Base-by-base conservation (phyloP, 768 basidiomycete genomes). In the Lactifluus piperatus region DNA sequence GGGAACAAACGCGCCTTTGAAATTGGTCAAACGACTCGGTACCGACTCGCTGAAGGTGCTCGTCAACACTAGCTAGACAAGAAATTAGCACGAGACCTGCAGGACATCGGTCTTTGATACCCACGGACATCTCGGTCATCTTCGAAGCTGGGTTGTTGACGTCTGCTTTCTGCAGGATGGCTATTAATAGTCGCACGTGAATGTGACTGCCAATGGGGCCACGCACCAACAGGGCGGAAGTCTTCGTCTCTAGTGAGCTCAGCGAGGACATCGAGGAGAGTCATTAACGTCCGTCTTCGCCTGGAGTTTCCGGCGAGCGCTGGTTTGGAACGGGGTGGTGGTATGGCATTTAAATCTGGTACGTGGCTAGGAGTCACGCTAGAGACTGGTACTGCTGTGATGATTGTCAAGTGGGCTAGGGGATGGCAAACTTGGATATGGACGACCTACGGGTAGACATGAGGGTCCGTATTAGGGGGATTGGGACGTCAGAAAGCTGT, bases 81-180 rank as follows among this genome's bases (percentile, higher is more conserved):
- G 20, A 24, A n/a, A 46, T 50, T 24, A 43, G 50, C 16, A 29
- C n/a, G 16, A 26, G 49, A 24, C 18, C 18, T 29, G 18, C 16
- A 53, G 27, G 20, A 36, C 51, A 39, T 46, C 16, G 8, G 39
- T 27, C 26, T 26, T 43, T 65, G 57, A 56, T 34, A 84, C 85
- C 76, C 68, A 86, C 85, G 82, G 62, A 81, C 79, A 63, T 84
- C 84, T 65, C 73, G 74, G 63, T 84, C 84, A 56, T 85, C 84
- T 66, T 86, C 83, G 49, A 81, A 79, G 58, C 71, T 79, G 0
- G 80, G 77, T 47, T 72, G 67, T 54, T 77, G 74, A 48, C 66
- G 39, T 70, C 68, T 41, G 10, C 48, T 27, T 16, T 34, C 59
- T 60, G 11, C 37, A 7, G 8, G 5, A 32, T 32, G 11, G 20